A percentile compares a stretch with the other conserved stretches of the same genome.
Evolutionary conservation across 148 eudicot genomes (phyloP).

Genomic region (Drosera capensis): DNA sequence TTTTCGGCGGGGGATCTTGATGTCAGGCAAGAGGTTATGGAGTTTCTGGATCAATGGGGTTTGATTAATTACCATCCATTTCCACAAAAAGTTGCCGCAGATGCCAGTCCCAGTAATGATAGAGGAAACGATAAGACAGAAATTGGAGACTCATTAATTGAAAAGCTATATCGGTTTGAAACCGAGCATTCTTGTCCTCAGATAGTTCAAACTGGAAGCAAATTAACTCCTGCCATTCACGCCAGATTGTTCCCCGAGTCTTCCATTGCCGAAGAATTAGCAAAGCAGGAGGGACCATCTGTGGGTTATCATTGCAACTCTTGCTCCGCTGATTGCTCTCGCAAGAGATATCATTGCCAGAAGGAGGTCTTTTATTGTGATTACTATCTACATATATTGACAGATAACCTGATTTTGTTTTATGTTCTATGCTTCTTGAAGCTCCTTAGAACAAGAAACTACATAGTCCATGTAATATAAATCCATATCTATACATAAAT

Average conservation of each 20-base stretch:
- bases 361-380: conserved; percentile 47
- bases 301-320: conserved; percentile 98
- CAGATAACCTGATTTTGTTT: not conserved
- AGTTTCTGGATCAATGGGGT: conserved; percentile 93
- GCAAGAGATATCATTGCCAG: conserved; percentile 95
- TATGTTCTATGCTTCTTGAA: not conserved
- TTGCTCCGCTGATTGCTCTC: conserved; percentile 95
- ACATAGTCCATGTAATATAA: no score
- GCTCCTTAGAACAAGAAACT: not conserved
- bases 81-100: conserved; percentile 26
- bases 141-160: conserved; percentile 36
- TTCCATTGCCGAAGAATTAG: conserved; percentile 59
- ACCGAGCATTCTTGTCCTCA: conserved; percentile 31
- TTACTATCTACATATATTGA: not conserved
- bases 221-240: conserved; percentile 26
- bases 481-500: no score
- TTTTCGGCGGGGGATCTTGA: conserved; percentile 60
- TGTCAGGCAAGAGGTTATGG: conserved; percentile 79
- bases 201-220: conserved; percentile 27
- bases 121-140: conserved; percentile 24
- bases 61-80: conserved; percentile 90
- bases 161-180: conserved; percentile 63
- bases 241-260: conserved; percentile 66
- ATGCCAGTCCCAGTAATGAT: conserved; percentile 10
- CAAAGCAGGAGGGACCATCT: conserved; percentile 70